phyloP scores from a whole-genome alignment of 768 basidiomycete genomes.

The Dictyophora rubrovolvata region DNA sequence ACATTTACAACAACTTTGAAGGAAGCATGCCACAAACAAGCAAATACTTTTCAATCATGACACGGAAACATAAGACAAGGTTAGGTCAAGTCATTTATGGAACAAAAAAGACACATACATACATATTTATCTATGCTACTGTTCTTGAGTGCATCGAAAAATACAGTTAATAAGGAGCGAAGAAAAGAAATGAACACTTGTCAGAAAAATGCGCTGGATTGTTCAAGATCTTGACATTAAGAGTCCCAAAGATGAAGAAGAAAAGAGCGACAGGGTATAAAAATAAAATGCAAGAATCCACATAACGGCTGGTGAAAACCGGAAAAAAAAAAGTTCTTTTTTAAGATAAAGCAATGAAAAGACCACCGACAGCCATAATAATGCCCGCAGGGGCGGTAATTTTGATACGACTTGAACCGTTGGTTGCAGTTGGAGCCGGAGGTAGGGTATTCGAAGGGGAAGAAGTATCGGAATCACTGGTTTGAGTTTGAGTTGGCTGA shows the following conservation, averaged over 20 bases:
- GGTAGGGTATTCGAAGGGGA: neutral
- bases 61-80: neutral
- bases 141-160: too few relatives aligned
- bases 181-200: neutral
- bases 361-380: neutral
- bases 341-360: neutral
- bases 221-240: too few relatives aligned
- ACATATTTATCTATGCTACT: too few relatives aligned
- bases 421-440: neutral
- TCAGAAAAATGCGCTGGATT: neutral
- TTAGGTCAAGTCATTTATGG: neutral
- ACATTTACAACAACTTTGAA: neutral
- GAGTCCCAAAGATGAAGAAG: too few relatives aligned
- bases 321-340: neutral
- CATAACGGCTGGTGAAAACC: neutral
- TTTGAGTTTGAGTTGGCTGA: neutral
- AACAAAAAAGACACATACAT: too few relatives aligned
- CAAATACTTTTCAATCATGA: neutral
- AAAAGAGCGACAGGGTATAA: neutral
- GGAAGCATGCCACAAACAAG: neutral
- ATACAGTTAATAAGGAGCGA: neutral
- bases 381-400: neutral
- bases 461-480: neutral
- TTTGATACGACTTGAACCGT: neutral
- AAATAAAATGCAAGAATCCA: neutral